These are phyloP conservation scores for Arachis hypogaea DNA, from an alignment of 306 rosid species.

Conservation along the genomic window DNA sequence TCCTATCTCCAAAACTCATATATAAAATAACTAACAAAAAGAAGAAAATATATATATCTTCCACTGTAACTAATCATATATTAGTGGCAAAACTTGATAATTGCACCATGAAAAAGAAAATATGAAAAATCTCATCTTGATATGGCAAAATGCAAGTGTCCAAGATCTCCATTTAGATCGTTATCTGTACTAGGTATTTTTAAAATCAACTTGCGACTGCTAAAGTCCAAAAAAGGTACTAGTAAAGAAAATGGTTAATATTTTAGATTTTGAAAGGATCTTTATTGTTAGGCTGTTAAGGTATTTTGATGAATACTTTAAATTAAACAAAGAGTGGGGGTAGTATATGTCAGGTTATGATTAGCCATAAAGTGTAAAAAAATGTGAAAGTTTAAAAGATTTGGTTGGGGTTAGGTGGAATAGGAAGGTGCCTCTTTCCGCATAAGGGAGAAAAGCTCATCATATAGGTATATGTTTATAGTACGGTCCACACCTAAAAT, in stretches of 20 bases:
- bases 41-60: too few species aligned
- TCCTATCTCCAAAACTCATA: too few species aligned
- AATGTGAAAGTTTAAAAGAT: conserved; percentile 43
- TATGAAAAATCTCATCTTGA: not conserved
- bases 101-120: not conserved
- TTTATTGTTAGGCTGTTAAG: conserved; percentile 18
- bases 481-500: conserved; percentile 49
- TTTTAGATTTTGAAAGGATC: conserved; percentile 31
- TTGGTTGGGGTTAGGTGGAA: conserved; percentile 54
- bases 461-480: conserved; percentile 16
- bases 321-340: conserved; percentile 7
- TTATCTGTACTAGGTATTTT: conserved; percentile 25
- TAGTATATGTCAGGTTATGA: conserved; percentile 41
- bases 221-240: conserved; percentile 12
- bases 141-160: conserved; percentile 25
- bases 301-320: conserved; percentile 3
- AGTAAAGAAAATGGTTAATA: not conserved
- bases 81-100: too few species aligned
- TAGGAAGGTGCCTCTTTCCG: conserved; percentile 24
- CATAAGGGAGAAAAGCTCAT: conserved; percentile 32
- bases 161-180: conserved; percentile 31
- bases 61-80: too few species aligned
- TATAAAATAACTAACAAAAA: too few species aligned
- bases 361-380: conserved; percentile 49
- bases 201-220: not conserved